Conservation (phyloP, 345 rosid species). For the Hibiscus trionum region DNA sequence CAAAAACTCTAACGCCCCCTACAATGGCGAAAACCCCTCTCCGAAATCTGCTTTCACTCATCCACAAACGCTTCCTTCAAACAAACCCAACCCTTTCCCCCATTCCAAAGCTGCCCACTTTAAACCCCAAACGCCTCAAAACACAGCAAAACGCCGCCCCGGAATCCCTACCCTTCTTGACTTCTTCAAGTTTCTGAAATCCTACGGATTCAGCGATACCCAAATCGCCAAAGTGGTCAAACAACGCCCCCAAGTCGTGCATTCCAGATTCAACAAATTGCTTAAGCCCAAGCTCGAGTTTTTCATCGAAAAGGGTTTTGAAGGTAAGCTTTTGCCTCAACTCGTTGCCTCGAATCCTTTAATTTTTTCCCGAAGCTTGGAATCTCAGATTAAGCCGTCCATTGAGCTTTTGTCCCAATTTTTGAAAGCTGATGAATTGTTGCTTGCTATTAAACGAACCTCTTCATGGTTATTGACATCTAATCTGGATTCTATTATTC, state of each 20-base stretch:
- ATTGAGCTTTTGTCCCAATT: background rate
- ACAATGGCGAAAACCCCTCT: background rate
- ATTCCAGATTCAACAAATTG: background rate
- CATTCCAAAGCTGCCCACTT: background rate
- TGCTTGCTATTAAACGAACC: slow-evolving; percentile 1
- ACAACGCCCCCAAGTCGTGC: background rate
- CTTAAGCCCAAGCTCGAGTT: background rate
- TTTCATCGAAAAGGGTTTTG: background rate
- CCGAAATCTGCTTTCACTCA: background rate
- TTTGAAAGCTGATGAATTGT: background rate
- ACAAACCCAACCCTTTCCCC: background rate
- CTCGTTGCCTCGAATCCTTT: background rate
- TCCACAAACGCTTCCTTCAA: slow-evolving; percentile 4
- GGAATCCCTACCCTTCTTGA: background rate
- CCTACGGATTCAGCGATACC: background rate
- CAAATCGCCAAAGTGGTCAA: background rate
- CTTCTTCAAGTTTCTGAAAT: background rate
- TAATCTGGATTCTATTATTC: background rate
- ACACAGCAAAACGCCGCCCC: background rate
- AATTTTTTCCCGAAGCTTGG: background rate
- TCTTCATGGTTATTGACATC: background rate
- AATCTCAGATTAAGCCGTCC: background rate
- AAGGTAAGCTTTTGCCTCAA: background rate
- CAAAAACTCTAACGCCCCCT: no score
- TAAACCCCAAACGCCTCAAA: background rate